A percentile compares a stretch with the other conserved stretches of the same genome.
phyloP scores from a whole-genome alignment of 2,329 filamentous ascomycete species.

The Cercospora janseana region DNA sequence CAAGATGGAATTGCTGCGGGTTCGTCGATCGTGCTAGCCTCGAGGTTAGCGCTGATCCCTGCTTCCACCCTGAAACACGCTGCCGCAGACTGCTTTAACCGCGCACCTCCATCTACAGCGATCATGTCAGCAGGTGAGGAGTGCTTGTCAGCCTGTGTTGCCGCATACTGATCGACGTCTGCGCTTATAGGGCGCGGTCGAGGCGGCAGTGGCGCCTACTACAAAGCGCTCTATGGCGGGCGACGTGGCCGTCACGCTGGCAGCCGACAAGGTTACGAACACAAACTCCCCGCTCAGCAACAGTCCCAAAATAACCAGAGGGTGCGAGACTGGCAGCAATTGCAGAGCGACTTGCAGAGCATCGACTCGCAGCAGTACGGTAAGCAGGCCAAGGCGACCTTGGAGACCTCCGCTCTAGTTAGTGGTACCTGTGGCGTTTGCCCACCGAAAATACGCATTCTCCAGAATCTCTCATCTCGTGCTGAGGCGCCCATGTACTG shows the following conservation, averaged over 20 bases:
- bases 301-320: constrained; percentile 2
- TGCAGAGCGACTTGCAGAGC: constrained; percentile 27
- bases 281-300: constrained; percentile 1
- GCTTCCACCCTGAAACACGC: not conserved
- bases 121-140: constrained; percentile 21
- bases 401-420: not conserved
- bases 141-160: not conserved
- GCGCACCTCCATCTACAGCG: not conserved
- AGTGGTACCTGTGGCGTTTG: too few relatives aligned
- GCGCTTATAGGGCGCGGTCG: constrained; percentile 20
- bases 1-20: not conserved
- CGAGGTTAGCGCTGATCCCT: constrained; percentile 4
- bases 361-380: constrained; percentile 37
- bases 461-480: too few relatives aligned
- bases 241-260: constrained; percentile 24
- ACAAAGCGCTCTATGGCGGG: constrained; percentile 32
- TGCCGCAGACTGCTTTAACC: not conserved
- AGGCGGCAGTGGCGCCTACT: constrained; percentile 35
- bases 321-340: constrained; percentile 27
- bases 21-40: not conserved
- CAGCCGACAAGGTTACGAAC: constrained; percentile 2
- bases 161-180: constrained; percentile 12
- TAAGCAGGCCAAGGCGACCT: too few relatives aligned
- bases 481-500: too few relatives aligned
- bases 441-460: too few relatives aligned